Base-by-base conservation (phyloP, 352 stramenopile species). In the Pythium apleroticum region DNA sequence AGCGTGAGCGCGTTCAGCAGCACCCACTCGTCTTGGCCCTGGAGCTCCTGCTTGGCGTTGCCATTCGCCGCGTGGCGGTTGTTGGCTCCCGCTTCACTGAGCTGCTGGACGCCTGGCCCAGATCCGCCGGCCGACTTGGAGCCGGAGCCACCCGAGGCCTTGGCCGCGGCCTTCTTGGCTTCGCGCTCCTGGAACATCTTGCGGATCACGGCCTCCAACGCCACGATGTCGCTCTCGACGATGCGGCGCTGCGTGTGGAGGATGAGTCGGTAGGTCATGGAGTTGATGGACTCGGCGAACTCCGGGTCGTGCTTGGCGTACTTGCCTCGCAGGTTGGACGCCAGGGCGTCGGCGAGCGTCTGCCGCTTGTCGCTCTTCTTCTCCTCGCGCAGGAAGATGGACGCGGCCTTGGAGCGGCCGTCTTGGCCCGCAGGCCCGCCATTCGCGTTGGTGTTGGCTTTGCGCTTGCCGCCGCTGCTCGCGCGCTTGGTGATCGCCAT, bases 1-100 rank as follows among this genome's bases (percentile, higher is more conserved):
- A 88, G 73, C 27, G 78, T 87, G 27, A 91, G 74, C 12, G 81
- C 81, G 52, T 91, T 89, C 12, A 91, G 75, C 54, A 91, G 70
- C 15, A 91, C 81, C 81, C 81, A 91, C 61, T 91, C 81, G 57
- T 91, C 81, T 31, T 87, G 78, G 4, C 62, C 69, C 37, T 81
- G 75, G 1, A 87, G 63, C 30, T 72, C 67, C 22, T 71, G 55
- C 31, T 49, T 28, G n/a, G 71, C 22, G 7, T 24, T 43, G 14
- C 19, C 57, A 33, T 28, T 27, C 12, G 3, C 45, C n/a, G 17
- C 12, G 8, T 59, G 37, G 11, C 50, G 43, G 27, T 22, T 60
- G 33, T n/a, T 54, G 1, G 62, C 31, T 25, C 55, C 31, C 17
- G 57, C 63, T 14, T 27, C 60, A 27, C 62, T 67, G 33, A 71